These are phyloP conservation scores for Naganishia antarctica DNA, from an alignment of 768 basidiomycete genomes.

Conservation along the genomic window DNA sequence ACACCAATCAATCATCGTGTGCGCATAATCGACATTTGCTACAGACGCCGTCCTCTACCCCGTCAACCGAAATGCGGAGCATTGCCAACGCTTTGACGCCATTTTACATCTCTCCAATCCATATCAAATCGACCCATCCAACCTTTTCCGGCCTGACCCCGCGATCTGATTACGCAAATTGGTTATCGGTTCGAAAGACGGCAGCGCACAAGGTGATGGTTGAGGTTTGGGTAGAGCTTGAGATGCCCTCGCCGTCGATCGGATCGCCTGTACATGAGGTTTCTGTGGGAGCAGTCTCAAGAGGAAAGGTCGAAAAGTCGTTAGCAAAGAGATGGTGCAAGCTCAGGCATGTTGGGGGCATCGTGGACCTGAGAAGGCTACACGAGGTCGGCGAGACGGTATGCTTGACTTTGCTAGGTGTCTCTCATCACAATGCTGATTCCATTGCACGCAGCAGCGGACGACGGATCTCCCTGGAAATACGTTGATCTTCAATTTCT, in stretches of 20 bases:
- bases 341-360: constrained; percentile 28
- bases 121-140: constrained; percentile 79
- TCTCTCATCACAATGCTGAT: not conserved
- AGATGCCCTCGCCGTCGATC: not conserved
- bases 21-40: not conserved
- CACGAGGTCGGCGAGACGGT: constrained; percentile 23
- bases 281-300: not conserved
- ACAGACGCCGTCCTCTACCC: no score
- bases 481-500: constrained; percentile 37
- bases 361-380: constrained; percentile 31
- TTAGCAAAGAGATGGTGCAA: constrained; percentile 30
- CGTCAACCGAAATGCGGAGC: not conserved
- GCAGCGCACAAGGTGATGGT: constrained; percentile 58
- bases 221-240: constrained; percentile 44
- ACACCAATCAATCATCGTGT: no score
- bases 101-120: constrained; percentile 72
- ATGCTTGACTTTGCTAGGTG: not conserved
- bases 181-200: constrained; percentile 54
- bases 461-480: constrained; percentile 25
- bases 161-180: constrained; percentile 56
- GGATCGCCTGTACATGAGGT: not conserved
- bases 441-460: not conserved
- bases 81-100: constrained; percentile 48
- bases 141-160: constrained; percentile 61
- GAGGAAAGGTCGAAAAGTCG: not conserved